Evolutionary conservation across 1,139 yeast species (phyloP), one percentile per base, ranked within the genome.

Genomic region (Scheffersomyces quercinus): DNA sequence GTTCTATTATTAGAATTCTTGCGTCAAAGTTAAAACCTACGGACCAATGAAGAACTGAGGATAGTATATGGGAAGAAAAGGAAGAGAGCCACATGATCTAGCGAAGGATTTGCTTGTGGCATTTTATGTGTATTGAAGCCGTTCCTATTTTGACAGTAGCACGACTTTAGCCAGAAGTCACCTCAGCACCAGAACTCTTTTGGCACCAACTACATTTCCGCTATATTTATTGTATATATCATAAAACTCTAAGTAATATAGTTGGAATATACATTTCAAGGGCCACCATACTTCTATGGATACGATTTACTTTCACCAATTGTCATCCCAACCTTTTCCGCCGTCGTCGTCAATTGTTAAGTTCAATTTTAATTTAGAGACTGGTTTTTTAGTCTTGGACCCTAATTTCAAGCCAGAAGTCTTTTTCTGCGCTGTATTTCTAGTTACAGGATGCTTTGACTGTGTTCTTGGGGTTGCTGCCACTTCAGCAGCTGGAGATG

Each of bases 291-390:
- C 13, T 36, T 29, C 7, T 33, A 13, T 35, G 31, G 11, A 36
- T 31, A 11, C 9, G 30, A 13, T 39, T 39, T 30, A 33, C 47
- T 29, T 26, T 45, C 34, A 53, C 55, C 68, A 58, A 9, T 58
- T 64, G 37, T 58, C 74, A 31, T 80, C 87, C 83, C 86, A 81
- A 0, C 46, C 51, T 20, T 77, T 80, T 41, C 74, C 82, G 11
- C 73, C 83, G 16, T 70, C 76, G 7, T 68, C 71, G 11, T 68
- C 76, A 12, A 60, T 65, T 7, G 64, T 73, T 10, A 75, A 53
- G 38, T 74, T 66, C 43, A 76, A 58, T 37, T 74, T 71, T 36
- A 76, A 57, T 3, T 62, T 53, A 1, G 69, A 59, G 4, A 56
- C 61, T 1, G 67, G 60, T 36, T 56, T 55, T 44, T 52, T 52